Evolutionary conservation across 2,329 filamentous ascomycete genomes (phyloP), one percentile per base, ranked within the genome.

Genomic region (Paraphoma sp.): DNA sequence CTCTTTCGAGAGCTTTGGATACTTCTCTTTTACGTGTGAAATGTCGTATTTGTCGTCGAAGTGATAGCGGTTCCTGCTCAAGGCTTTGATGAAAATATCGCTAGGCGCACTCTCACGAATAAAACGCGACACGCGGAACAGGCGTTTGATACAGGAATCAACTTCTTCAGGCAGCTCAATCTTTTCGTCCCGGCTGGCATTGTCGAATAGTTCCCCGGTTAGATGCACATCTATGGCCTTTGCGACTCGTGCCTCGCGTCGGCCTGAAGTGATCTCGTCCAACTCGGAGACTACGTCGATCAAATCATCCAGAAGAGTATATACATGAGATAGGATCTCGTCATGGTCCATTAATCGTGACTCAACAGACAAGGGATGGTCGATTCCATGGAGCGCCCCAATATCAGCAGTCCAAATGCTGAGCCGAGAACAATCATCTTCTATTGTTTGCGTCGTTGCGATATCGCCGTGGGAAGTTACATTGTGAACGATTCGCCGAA

Each of bases 31-130:
- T 1, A 66, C 64, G 50, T 65, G 57, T 45, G 49, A 55, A n/a
- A 67, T 62, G 30, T 67, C 62, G 41, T 51, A 61, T 11, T 62
- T 53, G 18, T 62, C 56, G 36, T 63, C 57, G 48, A 66, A 63
- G 9, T 28, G 48, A 42, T 64, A 59, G 42, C 53, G 46, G n/a
- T 53, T 48, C 4, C 50, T 36, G n/a, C 48, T 57, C 16, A 68
- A 54, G n/a, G 63, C 59, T 54, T 63, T 64, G 6, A 42, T 48
- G 18, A 63, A 68, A 3, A 45, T 17, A 43, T 66, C 57, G 0
- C 17, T 57, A 6, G 63, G 63, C 36, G 57, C 53, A 14, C 61
- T 63, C 33, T 59, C 45, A 3, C 63, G 60, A n/a, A 68, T 60
- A 9, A 68, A 53, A 33, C 12, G 56, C 1, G 65, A 63, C 16